These are phyloP conservation scores for Musa itinerans DNA, from an alignment of 176 grass and related monocot genomes.

Conservation along the genomic window DNA sequence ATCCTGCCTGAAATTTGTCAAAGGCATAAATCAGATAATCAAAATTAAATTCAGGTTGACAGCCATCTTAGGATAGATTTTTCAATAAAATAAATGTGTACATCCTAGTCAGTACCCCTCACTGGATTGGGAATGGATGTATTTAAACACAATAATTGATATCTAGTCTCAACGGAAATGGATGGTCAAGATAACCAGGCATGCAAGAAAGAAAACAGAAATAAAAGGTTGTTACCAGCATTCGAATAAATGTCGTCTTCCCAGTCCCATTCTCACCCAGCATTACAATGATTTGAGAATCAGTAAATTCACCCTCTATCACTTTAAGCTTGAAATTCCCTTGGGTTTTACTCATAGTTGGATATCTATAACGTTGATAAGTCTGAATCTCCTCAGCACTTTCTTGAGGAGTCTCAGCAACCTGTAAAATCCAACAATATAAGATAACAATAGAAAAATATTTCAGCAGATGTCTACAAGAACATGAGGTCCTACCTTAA, in stretches of 20 bases:
- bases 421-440: slow-evolving; percentile 24
- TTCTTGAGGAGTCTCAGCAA: slow-evolving; percentile 64
- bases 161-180: not conserved
- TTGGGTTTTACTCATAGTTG: slow-evolving; percentile 82
- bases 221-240: slow-evolving; percentile 37
- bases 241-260: slow-evolving; percentile 82
- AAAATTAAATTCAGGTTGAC: not conserved
- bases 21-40: not conserved
- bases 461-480: not conserved
- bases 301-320: slow-evolving; percentile 68
- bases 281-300: slow-evolving; percentile 82
- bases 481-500: slow-evolving; percentile 43
- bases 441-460: not conserved
- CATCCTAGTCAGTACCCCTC: no score
- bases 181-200: no score
- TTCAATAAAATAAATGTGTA: no score
- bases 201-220: not conserved
- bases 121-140: not conserved
- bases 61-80: not conserved
- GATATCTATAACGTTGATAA: slow-evolving; percentile 76
- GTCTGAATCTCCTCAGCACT: slow-evolving; percentile 62
- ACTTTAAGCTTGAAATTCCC: slow-evolving; percentile 67
- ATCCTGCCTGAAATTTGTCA: slow-evolving; percentile 41
- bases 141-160: not conserved
- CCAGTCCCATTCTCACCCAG: slow-evolving; percentile 81